Conservation (phyloP, 2,329 filamentous ascomycete genomes). For the Penicillium sp. region DNA sequence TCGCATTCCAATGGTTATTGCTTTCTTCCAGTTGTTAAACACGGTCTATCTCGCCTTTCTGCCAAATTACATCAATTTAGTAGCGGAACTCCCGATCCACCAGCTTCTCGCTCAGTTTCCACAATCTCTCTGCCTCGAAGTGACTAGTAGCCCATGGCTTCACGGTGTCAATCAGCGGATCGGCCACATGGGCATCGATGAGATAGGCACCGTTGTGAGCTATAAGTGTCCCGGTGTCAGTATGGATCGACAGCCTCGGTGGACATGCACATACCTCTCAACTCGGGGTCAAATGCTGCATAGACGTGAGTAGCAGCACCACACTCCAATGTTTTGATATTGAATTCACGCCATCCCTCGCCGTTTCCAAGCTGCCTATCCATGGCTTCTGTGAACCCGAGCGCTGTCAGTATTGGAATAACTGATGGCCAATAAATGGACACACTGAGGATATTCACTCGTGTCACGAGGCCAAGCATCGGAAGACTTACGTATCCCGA, state of each 20-base stretch:
- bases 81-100: conserved; percentile 42
- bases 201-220: conserved; percentile 43
- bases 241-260: not conserved
- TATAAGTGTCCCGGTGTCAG: conserved; percentile 2
- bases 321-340: conserved; percentile 26
- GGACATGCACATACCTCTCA: conserved; percentile 17
- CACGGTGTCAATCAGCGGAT: conserved; percentile 39
- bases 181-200: conserved; percentile 42
- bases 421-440: no score
- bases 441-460: no score
- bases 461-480: no score
- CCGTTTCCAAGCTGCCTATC: conserved; percentile 20
- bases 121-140: conserved; percentile 46
- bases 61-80: not conserved
- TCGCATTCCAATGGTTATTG: conserved; percentile 12
- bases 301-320: conserved; percentile 37
- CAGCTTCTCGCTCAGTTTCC: conserved; percentile 50
- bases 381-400: not conserved
- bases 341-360: conserved; percentile 21
- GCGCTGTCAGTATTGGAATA: not conserved
- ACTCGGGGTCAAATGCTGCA: conserved; percentile 33
- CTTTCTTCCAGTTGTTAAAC: not conserved
- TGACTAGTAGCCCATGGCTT: conserved; percentile 25
- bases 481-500: conserved; percentile 15
- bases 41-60: not conserved